phyloP scores from a whole-genome alignment of 176 grass and related monocot species.

The Eleusine coracana region DNA sequence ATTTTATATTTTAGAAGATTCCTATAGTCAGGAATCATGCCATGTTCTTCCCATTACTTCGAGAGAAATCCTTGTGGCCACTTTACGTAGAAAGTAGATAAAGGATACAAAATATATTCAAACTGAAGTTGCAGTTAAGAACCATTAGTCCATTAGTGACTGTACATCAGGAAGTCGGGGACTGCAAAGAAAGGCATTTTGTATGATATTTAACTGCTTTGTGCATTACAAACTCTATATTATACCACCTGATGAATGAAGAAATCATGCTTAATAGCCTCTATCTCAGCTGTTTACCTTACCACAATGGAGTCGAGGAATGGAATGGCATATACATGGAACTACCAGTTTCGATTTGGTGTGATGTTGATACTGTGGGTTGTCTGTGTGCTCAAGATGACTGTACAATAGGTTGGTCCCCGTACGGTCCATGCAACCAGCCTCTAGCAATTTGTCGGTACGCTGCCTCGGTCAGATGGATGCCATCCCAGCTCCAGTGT shows the following conservation, averaged over 20 bases:
- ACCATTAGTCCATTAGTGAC: not conserved
- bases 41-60: not conserved
- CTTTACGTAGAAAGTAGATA: conserved; percentile 12
- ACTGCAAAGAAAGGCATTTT: conserved; percentile 19
- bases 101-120: conserved; percentile 1
- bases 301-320: conserved; percentile 10
- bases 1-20: conserved; percentile 20
- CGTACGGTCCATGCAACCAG: conserved; percentile 76
- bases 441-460: conserved; percentile 78
- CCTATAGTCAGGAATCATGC: conserved; percentile 5
- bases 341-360: conserved; percentile 18
- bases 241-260: conserved; percentile 46
- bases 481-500: conserved; percentile 95
- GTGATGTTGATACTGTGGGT: conserved; percentile 1
- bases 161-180: conserved; percentile 13
- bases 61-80: conserved; percentile 3
- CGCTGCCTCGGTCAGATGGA: conserved; percentile 80
- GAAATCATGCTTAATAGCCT: conserved; percentile 21
- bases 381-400: conserved; percentile 41
- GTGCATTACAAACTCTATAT: conserved; percentile 44
- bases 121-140: not conserved
- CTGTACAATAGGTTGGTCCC: conserved; percentile 53
- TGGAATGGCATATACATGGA: conserved; percentile 36
- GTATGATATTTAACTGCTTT: conserved; percentile 35
- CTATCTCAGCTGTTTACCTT: conserved; percentile 37